phyloP scores from a whole-genome alignment of 495 filamentous ascomycete genomes.

The Podospora fimiseda region DNA sequence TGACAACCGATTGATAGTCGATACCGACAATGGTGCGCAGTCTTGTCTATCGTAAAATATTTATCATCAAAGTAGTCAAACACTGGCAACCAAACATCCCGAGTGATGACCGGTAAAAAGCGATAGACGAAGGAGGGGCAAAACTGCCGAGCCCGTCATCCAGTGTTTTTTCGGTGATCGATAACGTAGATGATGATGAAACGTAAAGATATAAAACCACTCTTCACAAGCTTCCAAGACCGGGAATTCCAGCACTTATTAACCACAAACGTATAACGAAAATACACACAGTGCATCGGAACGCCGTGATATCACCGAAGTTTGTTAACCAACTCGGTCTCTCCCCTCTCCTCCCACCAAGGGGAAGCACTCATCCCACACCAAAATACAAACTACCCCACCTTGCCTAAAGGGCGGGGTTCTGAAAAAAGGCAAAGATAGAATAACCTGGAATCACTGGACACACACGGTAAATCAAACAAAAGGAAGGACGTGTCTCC shows the following conservation, averaged over 20 bases:
- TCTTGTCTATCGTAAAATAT: background rate
- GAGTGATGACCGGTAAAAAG: background rate
- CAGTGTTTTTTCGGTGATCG: background rate
- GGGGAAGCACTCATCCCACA: too few relatives aligned
- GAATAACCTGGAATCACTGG: background rate
- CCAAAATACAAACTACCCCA: background rate
- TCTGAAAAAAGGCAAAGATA: background rate
- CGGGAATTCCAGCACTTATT: background rate
- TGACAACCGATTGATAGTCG: background rate
- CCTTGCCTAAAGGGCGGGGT: background rate
- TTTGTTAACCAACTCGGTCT: constrained; percentile 1
- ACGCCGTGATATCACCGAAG: constrained; percentile 33
- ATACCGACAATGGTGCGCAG: background rate
- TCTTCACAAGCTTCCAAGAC: background rate
- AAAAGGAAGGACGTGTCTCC: constrained; percentile 1
- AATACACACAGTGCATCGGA: background rate
- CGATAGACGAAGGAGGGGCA: background rate
- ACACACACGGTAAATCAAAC: background rate
- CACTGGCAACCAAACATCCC: background rate
- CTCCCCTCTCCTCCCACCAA: background rate
- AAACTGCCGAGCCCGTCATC: constrained; percentile 11
- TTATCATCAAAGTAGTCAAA: background rate
- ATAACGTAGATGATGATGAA: background rate
- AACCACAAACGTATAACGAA: background rate
- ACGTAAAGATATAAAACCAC: background rate